Evolutionary conservation across 116 monocot species (phyloP), one percentile per base, ranked within the genome.

Genomic region (Iris pallida): DNA sequence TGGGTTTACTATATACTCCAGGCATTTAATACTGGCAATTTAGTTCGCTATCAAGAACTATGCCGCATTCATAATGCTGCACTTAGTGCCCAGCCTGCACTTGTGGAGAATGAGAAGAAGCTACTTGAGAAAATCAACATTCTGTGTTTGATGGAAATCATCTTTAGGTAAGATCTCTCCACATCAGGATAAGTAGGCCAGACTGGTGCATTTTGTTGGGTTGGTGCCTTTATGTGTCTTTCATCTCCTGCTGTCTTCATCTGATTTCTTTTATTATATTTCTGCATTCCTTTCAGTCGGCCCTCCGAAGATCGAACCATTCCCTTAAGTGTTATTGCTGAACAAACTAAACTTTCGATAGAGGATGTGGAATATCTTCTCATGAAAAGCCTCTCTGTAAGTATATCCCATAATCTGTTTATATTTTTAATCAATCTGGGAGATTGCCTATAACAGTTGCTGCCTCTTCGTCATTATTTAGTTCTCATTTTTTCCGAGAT

Each of bases 301-400:
- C 81, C 91, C 47, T 84, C 96, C 71, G 92, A 92, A 76, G 87
- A 92, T 47, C 75, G 96, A 65, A 96, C 96, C 6, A 92, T 96
- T 76, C 92, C 96, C 53, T 71, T 96, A 42, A 87, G 79, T 59
- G 20, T 83, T 61, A 96, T 96, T 73, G 86, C 92, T 53, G 96
- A 92, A 68, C 75, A 73, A 45, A 96, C 96, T 19, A 89, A 81
- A 16, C 92, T 96, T 66, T 89, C 92, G 3, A 78, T 92, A 20
- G 89, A 85, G 71, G 92, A 96, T 64, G 96, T 92, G 51, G 96
- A 96, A 51, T 81, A 96, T 71, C 92, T 96, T 68, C 89, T 96
- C 40, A 96, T 96, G 96, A 96, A 92, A 66, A 87, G 89, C 70
- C 89, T 96, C 53, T 96, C 96, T 2, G 96, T 96, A 89, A 82